These are phyloP conservation scores for Globisporangium nagaii DNA, from an alignment of 352 stramenopile genomes.

Conservation along the genomic window DNA sequence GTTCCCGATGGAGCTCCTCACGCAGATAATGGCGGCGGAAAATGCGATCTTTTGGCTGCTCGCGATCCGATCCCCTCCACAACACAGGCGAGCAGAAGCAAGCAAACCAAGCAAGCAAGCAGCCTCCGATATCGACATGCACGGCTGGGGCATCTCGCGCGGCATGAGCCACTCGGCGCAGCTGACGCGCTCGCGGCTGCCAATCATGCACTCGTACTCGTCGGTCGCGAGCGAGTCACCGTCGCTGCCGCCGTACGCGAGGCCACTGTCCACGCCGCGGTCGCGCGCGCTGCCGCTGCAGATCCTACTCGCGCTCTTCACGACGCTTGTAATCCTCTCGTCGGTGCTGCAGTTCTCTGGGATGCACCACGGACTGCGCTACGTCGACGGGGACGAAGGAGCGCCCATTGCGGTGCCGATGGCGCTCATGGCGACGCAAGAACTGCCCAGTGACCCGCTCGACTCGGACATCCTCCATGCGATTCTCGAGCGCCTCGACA, in stretches of 20 bases:
- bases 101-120: too few relatives aligned
- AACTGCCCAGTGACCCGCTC: background rate
- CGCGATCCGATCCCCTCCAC: too few relatives aligned
- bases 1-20: too few relatives aligned
- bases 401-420: background rate
- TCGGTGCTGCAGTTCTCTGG: conserved; percentile 22
- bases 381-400: conserved; percentile 1
- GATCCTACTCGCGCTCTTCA: conserved; percentile 28
- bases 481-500: conserved; percentile 11
- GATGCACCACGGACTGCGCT: conserved; percentile 12
- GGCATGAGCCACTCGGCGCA: conserved; percentile 8
- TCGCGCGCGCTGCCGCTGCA: conserved; percentile 24
- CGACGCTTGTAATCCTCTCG: conserved; percentile 20
- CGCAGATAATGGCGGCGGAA: too few relatives aligned
- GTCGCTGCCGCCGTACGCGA: conserved; percentile 10
- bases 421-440: background rate
- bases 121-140: too few relatives aligned
- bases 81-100: too few relatives aligned
- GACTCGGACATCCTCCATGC: conserved; percentile 1
- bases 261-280: conserved; percentile 19
- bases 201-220: conserved; percentile 16
- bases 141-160: conserved; percentile 14
- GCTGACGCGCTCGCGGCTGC: conserved; percentile 12
- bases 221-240: conserved; percentile 7
- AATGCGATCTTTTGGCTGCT: too few relatives aligned